Evolutionary conservation across 176 grass and related monocot species (phyloP), one percentile per base, ranked within the genome.

Genomic region (Poa pratensis): DNA sequence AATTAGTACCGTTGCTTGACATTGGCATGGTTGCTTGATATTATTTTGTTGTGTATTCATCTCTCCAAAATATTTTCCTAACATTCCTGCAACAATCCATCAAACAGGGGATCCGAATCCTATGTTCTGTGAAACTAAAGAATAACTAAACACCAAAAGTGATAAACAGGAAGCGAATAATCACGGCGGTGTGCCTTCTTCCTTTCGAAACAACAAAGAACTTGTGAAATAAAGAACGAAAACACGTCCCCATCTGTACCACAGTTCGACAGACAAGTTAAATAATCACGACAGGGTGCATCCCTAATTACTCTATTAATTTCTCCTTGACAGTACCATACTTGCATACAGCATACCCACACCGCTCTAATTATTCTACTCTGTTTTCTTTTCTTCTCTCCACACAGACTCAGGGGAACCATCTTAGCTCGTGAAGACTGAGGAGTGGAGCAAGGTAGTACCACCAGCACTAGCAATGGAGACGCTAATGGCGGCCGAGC

Each of bases 51-150:
- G 34, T 35, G 34, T 37, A 37, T 37, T 37, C 35, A 37, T 43
- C 40, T 9, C 40, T 43, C 40, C 5, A 43, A 17, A 34, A 7
- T 17, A 8, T 34, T 66, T 63, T 17, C 3, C 0, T 65, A 3
- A 65, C 12, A 66, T 67, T 67, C 64, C 16, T 20, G 65, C 65
- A 68, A 68, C 0, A 37, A 35, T 39, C 24, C 57, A 84, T 73
- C 45, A 79, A 77, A 86, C 69, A 48, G 24, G 55, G 73, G 83
- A 86, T 83, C 80, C 57, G 84, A 62, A 86, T 90, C 80, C 84
- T 66, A 83, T 90, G 88, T 86, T 82, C 64, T 67, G 66, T 79
- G 72, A 83, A 86, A 70, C 45, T 37, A 46, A 73, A 82, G 39
- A 40, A 10, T 35, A 28, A 2, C 11, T 23, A 37, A 68, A 69